Conservation (phyloP, 1,139 yeast species). For the Kodamaea alishanica region DNA sequence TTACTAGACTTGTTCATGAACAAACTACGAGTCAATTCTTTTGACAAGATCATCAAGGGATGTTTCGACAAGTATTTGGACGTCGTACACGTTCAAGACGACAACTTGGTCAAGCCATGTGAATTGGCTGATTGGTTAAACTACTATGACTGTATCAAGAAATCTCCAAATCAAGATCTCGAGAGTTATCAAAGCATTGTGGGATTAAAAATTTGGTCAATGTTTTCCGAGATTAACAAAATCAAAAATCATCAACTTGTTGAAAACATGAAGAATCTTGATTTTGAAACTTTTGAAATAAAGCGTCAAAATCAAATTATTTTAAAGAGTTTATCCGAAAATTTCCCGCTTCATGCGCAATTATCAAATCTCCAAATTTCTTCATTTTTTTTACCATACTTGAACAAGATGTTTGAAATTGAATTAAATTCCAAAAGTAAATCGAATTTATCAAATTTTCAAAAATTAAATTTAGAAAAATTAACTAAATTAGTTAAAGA, state of each 20-base stretch:
- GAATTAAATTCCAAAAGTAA: constrained; percentile 26
- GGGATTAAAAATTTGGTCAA: constrained; percentile 59
- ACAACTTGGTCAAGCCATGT: constrained; percentile 57
- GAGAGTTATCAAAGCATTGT: constrained; percentile 55
- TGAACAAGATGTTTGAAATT: constrained; percentile 47
- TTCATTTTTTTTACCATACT: constrained; percentile 40
- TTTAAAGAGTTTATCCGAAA: constrained; percentile 23
- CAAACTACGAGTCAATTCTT: constrained; percentile 42
- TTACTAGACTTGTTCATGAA: constrained; percentile 34
- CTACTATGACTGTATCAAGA: constrained; percentile 49
- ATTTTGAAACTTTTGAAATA: constrained; percentile 39
- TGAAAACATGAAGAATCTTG: constrained; percentile 39
- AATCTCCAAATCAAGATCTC: constrained; percentile 29
- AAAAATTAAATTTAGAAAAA: constrained; percentile 26
- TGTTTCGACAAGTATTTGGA: constrained; percentile 65
- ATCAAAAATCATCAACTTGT: constrained; percentile 27
- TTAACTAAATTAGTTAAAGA: constrained; percentile 27
- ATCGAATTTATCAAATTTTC: constrained; percentile 22
- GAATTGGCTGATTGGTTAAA: constrained; percentile 73
- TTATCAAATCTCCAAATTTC: constrained; percentile 19
- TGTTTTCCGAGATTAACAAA: constrained; percentile 60
- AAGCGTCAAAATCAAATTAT: constrained; percentile 29
- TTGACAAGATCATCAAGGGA: constrained; percentile 67
- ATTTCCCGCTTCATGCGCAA: constrained; percentile 27
- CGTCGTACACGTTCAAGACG: constrained; percentile 57